A percentile compares a stretch with the other conserved stretches of the same genome.
These are phyloP conservation scores for Rubroshorea leprosula DNA, from an alignment of 345 rosid species.

Conservation along the genomic window DNA sequence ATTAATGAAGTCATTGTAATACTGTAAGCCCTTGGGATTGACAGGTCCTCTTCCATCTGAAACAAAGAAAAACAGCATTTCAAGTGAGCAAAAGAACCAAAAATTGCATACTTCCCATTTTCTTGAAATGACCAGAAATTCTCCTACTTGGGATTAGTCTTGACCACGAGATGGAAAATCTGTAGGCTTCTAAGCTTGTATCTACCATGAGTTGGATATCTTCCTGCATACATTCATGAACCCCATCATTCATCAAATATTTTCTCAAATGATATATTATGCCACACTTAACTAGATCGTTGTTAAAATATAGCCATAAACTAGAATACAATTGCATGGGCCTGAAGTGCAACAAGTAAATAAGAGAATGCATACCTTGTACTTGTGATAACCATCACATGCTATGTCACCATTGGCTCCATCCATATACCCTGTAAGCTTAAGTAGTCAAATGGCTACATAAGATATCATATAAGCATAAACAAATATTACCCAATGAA, in stretches of 20 bases:
- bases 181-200: constrained; percentile 56
- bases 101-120: neutral
- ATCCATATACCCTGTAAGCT: constrained; percentile 21
- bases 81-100: neutral
- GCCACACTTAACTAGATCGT: neutral
- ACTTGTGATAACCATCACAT: constrained; percentile 48
- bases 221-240: constrained; percentile 36
- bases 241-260: neutral
- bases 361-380: constrained; percentile 28
- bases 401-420: constrained; percentile 40
- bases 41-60: constrained; percentile 60
- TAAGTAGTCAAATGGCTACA: neutral
- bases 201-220: constrained; percentile 74
- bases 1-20: constrained; percentile 53
- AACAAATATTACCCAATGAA: too few species aligned
- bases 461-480: neutral
- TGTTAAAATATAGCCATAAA: neutral
- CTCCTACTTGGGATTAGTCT: constrained; percentile 63
- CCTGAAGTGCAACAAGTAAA: neutral
- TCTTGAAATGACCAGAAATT: neutral
- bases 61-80: constrained; percentile 1
- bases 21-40: constrained; percentile 49
- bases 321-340: too few species aligned
- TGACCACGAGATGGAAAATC: constrained; percentile 79
- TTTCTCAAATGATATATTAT: neutral